Base-by-base conservation (phyloP, 805 yeast species). In the Gaillardinia entomophila region DNA sequence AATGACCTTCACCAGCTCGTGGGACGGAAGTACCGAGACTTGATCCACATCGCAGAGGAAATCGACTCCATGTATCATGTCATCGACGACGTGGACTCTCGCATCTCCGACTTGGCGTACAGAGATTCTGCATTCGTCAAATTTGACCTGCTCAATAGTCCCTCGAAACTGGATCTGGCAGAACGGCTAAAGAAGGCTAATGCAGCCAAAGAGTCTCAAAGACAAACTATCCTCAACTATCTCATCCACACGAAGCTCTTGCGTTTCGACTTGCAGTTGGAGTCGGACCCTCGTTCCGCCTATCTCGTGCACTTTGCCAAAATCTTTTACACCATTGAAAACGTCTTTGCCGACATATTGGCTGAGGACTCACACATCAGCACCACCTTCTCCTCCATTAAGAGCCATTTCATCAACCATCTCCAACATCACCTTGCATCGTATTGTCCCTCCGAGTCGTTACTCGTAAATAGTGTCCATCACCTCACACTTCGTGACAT, bases 41-140 rank as follows among this genome's bases (percentile, higher is more conserved):
- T 66, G 45, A 63, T 66, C 28, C 51, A 55, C 28, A 64, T 66
- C 11, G 67, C 71, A n/a, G 69, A 65, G 36, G 67, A 62, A 33
- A 64, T 66, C 17, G 60, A 56, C 23, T 42, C 36, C 8, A 61
- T 62, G 59, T 49, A 53, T 38, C 26, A 33, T 1, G 30, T 43
- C 13, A 47, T 64, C 6, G 38, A 39, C 6, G 27, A 16, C 2
- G 41, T 57, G 3, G 59, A 62, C 27, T 38, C 40, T 6, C 40
- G 46, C 6, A 37, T 66, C 14, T 37, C 66, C 1, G 45, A 53
- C 25, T 46, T 66, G 14, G 55, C 70, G 4, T 66, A 59, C 36
- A 40, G 43, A 15, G 40, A 49, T 4, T 42, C 65, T 2, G 36
- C 41, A 11, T 60, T 61, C 33, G 52, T 53, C 6, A 43, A 33